phyloP scores from a whole-genome alignment of 352 stramenopile genomes.

The Blastocystis hominis region DNA sequence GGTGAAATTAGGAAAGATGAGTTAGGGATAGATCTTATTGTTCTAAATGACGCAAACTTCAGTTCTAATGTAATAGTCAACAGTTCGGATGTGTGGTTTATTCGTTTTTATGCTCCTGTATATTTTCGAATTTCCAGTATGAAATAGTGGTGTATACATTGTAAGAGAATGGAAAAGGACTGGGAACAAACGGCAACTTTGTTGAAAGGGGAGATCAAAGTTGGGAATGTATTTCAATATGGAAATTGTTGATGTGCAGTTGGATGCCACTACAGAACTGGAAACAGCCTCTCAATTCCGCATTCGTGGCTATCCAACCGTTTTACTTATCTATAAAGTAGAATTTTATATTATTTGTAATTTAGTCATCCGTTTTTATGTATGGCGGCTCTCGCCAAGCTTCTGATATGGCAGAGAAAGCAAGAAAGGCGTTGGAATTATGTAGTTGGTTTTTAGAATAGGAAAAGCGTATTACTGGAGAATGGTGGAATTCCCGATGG shows the following conservation, averaged over 20 bases:
- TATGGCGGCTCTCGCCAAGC: not conserved
- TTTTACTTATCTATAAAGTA: slow-evolving; percentile 16
- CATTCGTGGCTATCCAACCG: not conserved
- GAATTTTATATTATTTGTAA: not conserved
- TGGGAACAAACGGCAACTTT: not conserved
- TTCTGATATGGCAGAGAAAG: not conserved
- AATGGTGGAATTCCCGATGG: not conserved
- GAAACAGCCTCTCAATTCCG: not conserved
- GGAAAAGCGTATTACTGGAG: not conserved
- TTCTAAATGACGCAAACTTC: not conserved
- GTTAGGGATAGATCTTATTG: not conserved
- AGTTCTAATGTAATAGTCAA: not conserved
- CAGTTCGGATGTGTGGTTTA: slow-evolving; percentile 6
- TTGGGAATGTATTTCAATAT: slow-evolving; percentile 26
- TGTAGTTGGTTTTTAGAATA: not conserved
- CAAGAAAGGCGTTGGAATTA: not conserved
- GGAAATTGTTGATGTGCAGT: too few species aligned
- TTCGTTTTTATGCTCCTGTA: slow-evolving; percentile 51
- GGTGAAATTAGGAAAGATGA: not conserved
- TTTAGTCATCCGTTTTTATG: not conserved
- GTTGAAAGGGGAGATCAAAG: not conserved
- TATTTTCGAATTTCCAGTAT: not conserved
- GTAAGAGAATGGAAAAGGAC: not conserved
- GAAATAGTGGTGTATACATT: slow-evolving; percentile 42
- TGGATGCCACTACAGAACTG: not conserved